Base-by-base conservation (phyloP, 2,329 filamentous ascomycete genomes). In the Sporothrix variecibatus region DNA sequence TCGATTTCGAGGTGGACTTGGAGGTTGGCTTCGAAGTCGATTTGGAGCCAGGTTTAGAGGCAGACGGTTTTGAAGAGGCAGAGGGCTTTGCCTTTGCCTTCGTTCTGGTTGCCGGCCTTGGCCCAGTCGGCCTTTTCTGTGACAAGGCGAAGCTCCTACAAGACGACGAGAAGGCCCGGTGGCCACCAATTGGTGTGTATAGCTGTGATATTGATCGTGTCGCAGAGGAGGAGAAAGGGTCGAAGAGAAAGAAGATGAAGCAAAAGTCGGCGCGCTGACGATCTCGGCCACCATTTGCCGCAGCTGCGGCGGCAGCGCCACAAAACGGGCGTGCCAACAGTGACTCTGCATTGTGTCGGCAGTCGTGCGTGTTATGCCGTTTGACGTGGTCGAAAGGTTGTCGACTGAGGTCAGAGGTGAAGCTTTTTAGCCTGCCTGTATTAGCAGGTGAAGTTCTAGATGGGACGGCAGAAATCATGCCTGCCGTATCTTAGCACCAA, bases 291-390 rank as follows among this genome's bases (percentile, higher is more conserved):
- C 69, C 40, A 65, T 31, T 11, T 49, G 71, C 40, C 77, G 77
- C 72, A 80, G 75, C 56, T 77, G 73, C 53, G 76, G 73, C 34
- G 78, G 77, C 75, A 79, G 76, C 53, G 78, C 78, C 74, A 78
- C 71, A 49, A 77, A 53, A 4, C 71, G 64, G 28, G 69, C 65
- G 65, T 72, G 53, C 73, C 73, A 71, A 20, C 71, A 71, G 43
- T 20, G 40, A 17, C 40, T 53, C 20, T 72, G 26, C 62, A 72
- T 72, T 20, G 67, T n/a, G 26, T 12, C 34, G 0, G 34, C 1
- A 15, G 20, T 23, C 46, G 31, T 15, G 7, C 20, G n/a, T 53
- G 23, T 12, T 46, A 40, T 6, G 40, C 26, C 15, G 11, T 49
- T 49, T 26, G 7, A 20, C 6, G 2, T 51, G 49, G 17, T 26